Evolutionary conservation across 2,329 filamentous ascomycete species (phyloP), one percentile per base, ranked within the genome.

Genomic region (Diaporthe australafricana): DNA sequence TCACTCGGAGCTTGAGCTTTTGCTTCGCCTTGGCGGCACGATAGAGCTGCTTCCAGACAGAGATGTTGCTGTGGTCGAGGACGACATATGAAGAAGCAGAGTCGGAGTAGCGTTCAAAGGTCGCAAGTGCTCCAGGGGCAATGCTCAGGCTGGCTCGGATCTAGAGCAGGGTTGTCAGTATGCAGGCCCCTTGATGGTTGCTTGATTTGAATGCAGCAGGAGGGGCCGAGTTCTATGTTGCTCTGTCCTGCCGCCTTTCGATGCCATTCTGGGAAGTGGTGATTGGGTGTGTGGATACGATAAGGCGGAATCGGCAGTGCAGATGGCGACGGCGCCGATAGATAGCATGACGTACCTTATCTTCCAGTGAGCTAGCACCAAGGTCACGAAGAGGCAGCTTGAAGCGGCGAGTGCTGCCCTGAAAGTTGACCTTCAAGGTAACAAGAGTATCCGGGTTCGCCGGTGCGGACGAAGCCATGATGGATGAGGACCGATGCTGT

Each of bases 1-100:
- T 92, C 47, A 93, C 92, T 76, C 91, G 94, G 72, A 99, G 89
- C 83, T 96, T 95, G 77, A 99, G 91, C 91, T 98, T 99, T 76
- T 95, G 91, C 88, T 99, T 99, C 47, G 96, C 96, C 87, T 98
- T 99, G 75, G 96, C 96, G 76, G 96, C 96, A 78, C 96, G 93
- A 81, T 96, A 96, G 52, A 99, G 92, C 81, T 98, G 96, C 87
- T 98, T 98, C 88, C 98, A 99, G 78, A 97, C 94, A 56, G 93
- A 87, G 11, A 89, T 84, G 79, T 98, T 97, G 80, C 87, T 87
- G 74, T 90, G 86, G 81, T 98, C 93, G 73, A 99, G 91, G 55
- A 89, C 87, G 75, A 98, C 89, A 83, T 93, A 98, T 75, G 91
- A 87, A 56, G 88, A 92, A 75, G 94, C 94, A 75, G 95, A 98